A percentile compares a stretch with the other conserved stretches of the same genome.
Conservation (phyloP, 1,284 basidiomycete species). For the Coriolopsis trogii region DNA sequence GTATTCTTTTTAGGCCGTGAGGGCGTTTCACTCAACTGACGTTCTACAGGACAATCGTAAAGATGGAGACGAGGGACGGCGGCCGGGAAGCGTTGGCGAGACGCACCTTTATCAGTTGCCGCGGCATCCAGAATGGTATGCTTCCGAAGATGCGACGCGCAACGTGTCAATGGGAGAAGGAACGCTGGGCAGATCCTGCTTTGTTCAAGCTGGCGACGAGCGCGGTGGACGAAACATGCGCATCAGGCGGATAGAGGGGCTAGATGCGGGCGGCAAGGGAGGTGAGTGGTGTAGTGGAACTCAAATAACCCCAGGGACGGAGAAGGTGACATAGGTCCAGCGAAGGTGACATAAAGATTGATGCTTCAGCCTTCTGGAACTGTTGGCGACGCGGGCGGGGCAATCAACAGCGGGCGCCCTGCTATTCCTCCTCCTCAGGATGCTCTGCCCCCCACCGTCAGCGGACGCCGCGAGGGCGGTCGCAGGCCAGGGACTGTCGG, state of each 20-base stretch:
- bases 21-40: too few relatives aligned
- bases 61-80: slow-evolving; percentile 9
- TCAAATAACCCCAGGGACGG: too few relatives aligned
- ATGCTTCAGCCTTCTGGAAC: slow-evolving; percentile 22
- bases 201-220: slow-evolving; percentile 11
- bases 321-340: slow-evolving; percentile 19
- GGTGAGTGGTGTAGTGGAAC: slow-evolving; percentile 25
- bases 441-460: slow-evolving; percentile 1
- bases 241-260: slow-evolving; percentile 14
- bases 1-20: too few relatives aligned
- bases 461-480: slow-evolving; percentile 1
- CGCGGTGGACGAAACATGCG: slow-evolving; percentile 1
- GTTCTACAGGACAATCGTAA: too few relatives aligned
- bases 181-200: too few relatives aligned
- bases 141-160: slow-evolving; percentile 11
- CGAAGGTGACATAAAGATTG: slow-evolving; percentile 21
- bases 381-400: slow-evolving; percentile 5
- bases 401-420: too few relatives aligned
- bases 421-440: too few relatives aligned
- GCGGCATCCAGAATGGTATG: slow-evolving; percentile 7
- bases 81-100: slow-evolving; percentile 1
- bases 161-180: slow-evolving; percentile 12
- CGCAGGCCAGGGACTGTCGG: slow-evolving; percentile 1
- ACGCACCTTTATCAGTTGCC: slow-evolving; percentile 11
- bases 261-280: slow-evolving; percentile 1